A percentile compares a stretch with the other conserved stretches of the same genome.
These are phyloP conservation scores for Chrysosphaeria jannelii DNA, from an alignment of 2,329 filamentous ascomycete genomes.

Conservation along the genomic window DNA sequence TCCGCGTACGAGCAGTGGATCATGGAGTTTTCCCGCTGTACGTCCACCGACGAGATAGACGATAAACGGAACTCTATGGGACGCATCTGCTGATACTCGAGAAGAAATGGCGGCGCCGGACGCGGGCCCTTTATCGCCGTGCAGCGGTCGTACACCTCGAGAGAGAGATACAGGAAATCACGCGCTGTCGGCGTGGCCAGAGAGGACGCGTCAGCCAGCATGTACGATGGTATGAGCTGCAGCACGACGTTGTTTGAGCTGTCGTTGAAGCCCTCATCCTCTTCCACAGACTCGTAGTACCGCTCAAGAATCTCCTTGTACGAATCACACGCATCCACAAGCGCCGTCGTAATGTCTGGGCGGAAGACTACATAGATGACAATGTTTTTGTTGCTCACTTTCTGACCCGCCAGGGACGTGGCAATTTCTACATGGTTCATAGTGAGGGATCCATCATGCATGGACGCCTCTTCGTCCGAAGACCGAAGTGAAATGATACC, in stretches of 20 bases:
- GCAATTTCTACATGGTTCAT: too few relatives aligned
- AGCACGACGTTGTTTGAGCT: slow-evolving; percentile 34
- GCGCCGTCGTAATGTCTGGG: slow-evolving; percentile 25
- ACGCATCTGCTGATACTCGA: slow-evolving; percentile 39
- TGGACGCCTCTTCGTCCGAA: background rate
- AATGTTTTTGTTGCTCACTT: slow-evolving; percentile 21
- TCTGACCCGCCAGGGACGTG: slow-evolving; percentile 11
- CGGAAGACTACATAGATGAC: slow-evolving; percentile 54
- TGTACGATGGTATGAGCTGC: slow-evolving; percentile 39
- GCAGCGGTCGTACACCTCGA: slow-evolving; percentile 55
- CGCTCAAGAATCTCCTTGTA: slow-evolving; percentile 49
- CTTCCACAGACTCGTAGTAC: slow-evolving; percentile 21
- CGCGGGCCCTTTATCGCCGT: slow-evolving; percentile 22
- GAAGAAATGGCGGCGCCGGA: slow-evolving; percentile 38
- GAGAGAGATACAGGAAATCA: slow-evolving; percentile 30
- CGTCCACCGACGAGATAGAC: slow-evolving; percentile 34
- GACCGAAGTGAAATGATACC: slow-evolving; percentile 3
- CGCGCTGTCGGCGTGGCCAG: slow-evolving; percentile 29
- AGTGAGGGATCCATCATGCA: too few relatives aligned
- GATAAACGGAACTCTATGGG: slow-evolving; percentile 47
- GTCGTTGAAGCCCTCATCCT: too few relatives aligned
- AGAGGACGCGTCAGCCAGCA: slow-evolving; percentile 31
- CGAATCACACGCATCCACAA: slow-evolving; percentile 40
- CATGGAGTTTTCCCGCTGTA: slow-evolving; percentile 50
- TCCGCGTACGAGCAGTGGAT: slow-evolving; percentile 55